Conservation (phyloP, 2,329 filamentous ascomycete species). For the Fusarium sp. region DNA sequence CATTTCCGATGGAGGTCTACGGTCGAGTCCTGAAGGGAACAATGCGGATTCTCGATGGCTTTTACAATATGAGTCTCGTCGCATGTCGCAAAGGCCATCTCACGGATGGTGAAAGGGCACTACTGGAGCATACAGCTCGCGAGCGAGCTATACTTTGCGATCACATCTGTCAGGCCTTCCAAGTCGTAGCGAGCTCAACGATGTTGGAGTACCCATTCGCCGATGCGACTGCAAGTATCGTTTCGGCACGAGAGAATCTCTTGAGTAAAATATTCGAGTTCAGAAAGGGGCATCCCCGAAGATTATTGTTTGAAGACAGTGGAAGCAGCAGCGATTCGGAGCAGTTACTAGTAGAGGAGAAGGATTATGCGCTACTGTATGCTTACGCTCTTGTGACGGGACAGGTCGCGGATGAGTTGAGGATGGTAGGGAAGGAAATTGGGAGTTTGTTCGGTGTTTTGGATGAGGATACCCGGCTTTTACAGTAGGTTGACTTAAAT, state of each 20-base stretch:
- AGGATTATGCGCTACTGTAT: conserved; percentile 91
- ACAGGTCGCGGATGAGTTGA: conserved; percentile 74
- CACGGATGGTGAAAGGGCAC: conserved; percentile 82
- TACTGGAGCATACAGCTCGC: conserved; percentile 81
- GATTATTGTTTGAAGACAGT: conserved; percentile 44
- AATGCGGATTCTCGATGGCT: conserved; percentile 86
- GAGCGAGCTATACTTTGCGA: conserved; percentile 86
- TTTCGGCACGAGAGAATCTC: conserved; percentile 83
- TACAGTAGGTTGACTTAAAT: conserved; percentile 4
- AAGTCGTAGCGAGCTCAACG: conserved; percentile 89
- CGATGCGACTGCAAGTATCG: conserved; percentile 86
- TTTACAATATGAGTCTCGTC: conserved; percentile 95
- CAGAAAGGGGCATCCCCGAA: conserved; percentile 70
- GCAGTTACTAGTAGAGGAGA: conserved; percentile 67
- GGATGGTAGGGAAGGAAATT: conserved; percentile 66
- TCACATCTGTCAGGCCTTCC: conserved; percentile 87
- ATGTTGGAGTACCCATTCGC: conserved; percentile 94
- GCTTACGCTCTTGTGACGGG: conserved; percentile 83
- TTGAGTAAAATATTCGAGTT: conserved; percentile 90
- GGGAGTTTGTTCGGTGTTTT: conserved; percentile 41
- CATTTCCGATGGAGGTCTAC: conserved; percentile 82
- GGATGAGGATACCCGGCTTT: conserved; percentile 39
- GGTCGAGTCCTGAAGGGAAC: conserved; percentile 82
- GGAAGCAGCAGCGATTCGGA: conserved; percentile 32
- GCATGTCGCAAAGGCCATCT: conserved; percentile 83